Base-by-base conservation (phyloP, 495 filamentous ascomycete species). In the Penicillium paradoxum region DNA sequence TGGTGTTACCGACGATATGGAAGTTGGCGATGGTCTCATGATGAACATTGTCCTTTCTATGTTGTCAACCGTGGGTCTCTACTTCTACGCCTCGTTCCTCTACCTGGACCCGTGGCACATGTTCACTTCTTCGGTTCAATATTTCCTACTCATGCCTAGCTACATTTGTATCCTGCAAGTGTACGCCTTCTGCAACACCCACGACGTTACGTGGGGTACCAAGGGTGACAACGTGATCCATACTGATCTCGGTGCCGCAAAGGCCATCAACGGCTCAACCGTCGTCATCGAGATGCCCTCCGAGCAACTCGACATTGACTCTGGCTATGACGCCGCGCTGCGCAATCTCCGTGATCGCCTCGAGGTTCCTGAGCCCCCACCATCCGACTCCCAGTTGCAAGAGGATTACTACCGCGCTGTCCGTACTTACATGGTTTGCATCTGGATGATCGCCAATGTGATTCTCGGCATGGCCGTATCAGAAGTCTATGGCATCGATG, bases 51-150 rank as follows among this genome's bases (percentile, higher is more conserved):
- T 97, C 66, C 79, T 99, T 53, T 90, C 86, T n/a, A 88, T 87
- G 45, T 78, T 84, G 18, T 91, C 88, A 5, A 99, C 95, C 1
- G 71, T 97, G 33, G 95, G 95, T 1, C 77, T 99, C 1, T 97
- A 97, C 78, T 95, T 99, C 76, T 77, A 95, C 72, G 95, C 91
- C 81, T 88, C 83, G 53, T 93, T 97, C 76, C 69, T 99, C 24
- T 99, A 97, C 71, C 83, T 97, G 22, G 95, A 97, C 62, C 95
- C 95, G 0, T 99, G 95, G 95, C 93, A 99, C 75, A 95, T 99
- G 90, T 88, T 97, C 72, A 99, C 95, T 25, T 88, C 83, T 1
- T 85, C 88, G 0, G 79, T 80, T n/a, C 91, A 96, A 68, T 99
- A 99, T 76, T 96, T 97, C 64, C 78, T 89, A 42, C 82, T 99